These are phyloP conservation scores for Blastomyces parvus DNA, from an alignment of 2,329 filamentous ascomycete species.

Conservation along the genomic window DNA sequence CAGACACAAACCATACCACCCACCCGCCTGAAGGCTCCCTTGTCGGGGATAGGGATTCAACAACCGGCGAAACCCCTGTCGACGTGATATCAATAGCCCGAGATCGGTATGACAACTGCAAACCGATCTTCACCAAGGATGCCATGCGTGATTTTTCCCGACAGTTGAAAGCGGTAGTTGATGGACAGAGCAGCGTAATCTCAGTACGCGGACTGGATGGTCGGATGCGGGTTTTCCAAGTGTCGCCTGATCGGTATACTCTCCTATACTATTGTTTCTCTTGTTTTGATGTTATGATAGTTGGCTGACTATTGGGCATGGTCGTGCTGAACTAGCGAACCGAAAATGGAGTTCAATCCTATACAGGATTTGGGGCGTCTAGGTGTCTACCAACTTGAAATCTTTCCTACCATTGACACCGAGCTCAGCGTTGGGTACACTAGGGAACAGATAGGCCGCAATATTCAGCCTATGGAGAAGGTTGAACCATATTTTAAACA, in stretches of 20 bases:
- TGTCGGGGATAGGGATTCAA: background rate
- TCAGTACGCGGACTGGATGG: background rate
- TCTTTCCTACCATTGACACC: no score
- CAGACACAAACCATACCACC: background rate
- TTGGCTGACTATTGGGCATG: background rate
- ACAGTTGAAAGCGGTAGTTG: background rate
- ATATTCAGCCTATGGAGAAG: no score
- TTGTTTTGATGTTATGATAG: background rate
- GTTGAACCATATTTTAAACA: background rate
- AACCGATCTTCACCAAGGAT: background rate
- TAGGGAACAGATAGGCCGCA: background rate
- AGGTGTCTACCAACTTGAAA: no score
- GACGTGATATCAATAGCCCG: background rate
- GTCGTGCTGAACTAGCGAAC: background rate
- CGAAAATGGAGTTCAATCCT: rapidly evolving
- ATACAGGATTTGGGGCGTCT: background rate
- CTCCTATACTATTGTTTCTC: background rate
- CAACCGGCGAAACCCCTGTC: background rate
- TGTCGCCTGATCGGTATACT: background rate
- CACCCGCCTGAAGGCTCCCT: background rate
- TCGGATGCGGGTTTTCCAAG: background rate
- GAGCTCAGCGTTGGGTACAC: background rate
- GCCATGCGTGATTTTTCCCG: background rate
- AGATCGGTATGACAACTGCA: background rate
- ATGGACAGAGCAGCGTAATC: background rate